Percentiles rank a stretch among this genome's conserved stretches.
phyloP scores from a whole-genome alignment of 192 early-diverging fungal genomes.

The Podila verticillata region DNA sequence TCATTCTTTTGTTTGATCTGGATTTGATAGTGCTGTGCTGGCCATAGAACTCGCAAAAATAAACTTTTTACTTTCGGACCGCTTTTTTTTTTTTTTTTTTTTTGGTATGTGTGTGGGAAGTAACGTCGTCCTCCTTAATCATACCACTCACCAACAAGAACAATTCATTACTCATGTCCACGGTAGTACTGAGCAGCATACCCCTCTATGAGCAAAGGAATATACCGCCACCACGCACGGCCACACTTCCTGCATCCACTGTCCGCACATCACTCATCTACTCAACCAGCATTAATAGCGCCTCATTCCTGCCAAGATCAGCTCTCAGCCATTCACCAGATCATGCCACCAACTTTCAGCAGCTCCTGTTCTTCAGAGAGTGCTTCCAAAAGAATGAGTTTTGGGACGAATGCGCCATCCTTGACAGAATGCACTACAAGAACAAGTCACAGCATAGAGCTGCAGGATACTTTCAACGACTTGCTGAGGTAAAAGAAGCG shows the following conservation, averaged over 20 bases:
- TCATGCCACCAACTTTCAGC: conserved; percentile 22
- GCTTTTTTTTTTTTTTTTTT: conserved; percentile 2
- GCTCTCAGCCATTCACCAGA: conserved; percentile 14
- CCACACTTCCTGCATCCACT: conserved; percentile 1
- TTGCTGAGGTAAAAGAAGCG: conserved; percentile 40
- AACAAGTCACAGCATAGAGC: conserved; percentile 59
- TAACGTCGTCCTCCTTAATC: background rate
- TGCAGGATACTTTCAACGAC: conserved; percentile 50
- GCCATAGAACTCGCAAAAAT: background rate
- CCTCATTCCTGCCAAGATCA: conserved; percentile 25
- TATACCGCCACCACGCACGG: conserved; percentile 8
- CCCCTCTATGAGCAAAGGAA: conserved; percentile 22
- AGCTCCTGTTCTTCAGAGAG: conserved; percentile 30
- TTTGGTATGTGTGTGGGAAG: background rate
- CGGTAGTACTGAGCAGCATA: conserved; percentile 1
- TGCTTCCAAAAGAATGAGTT: conserved; percentile 50
- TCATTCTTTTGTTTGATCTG: background rate
- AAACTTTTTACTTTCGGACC: background rate
- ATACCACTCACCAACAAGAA: background rate
- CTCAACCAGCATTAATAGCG: background rate
- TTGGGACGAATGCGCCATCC: conserved; percentile 52
- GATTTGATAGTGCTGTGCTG: background rate
- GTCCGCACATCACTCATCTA: background rate
- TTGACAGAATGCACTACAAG: conserved; percentile 59
- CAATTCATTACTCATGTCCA: background rate